Percentiles rank a stretch among this genome's conserved stretches.
These are phyloP conservation scores for Xylaria telfairii DNA, from an alignment of 495 filamentous ascomycete species.

Conservation along the genomic window DNA sequence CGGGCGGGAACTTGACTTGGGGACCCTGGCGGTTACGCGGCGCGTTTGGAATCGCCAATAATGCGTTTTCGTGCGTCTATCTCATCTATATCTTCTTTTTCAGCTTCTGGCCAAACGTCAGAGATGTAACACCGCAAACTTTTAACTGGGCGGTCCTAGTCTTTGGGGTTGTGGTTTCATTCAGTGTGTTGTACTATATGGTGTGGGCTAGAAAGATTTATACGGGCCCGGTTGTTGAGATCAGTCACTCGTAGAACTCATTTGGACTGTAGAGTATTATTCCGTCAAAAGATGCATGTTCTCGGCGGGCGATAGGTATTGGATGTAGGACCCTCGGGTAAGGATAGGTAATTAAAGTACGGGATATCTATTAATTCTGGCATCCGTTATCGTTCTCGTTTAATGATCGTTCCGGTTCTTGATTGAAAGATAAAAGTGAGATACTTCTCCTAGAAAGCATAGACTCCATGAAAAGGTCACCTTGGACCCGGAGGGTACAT, in stretches of 20 bases:
- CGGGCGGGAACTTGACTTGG: conserved; percentile 41
- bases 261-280: neutral
- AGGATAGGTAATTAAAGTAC: neutral
- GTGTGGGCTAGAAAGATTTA: conserved; percentile 45
- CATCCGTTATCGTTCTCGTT: neutral
- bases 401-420: neutral
- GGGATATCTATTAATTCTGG: neutral
- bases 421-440: neutral
- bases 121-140: conserved; percentile 39
- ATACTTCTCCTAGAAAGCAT: neutral
- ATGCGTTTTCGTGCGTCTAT: conserved; percentile 46
- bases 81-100: conserved; percentile 50
- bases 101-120: conserved; percentile 49
- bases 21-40: conserved; percentile 52
- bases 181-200: conserved; percentile 46
- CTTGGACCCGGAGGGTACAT: neutral
- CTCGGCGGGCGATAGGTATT: neutral
- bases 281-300: too few species aligned
- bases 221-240: conserved; percentile 44
- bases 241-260: neutral
- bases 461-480: neutral
- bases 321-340: neutral
- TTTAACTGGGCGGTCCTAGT: conserved; percentile 54
- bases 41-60: conserved; percentile 47
- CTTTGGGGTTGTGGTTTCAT: conserved; percentile 40